Evolutionary conservation across 1,284 basidiomycete species (phyloP).

Genomic region (Papiliotrema terrestris): DNA sequence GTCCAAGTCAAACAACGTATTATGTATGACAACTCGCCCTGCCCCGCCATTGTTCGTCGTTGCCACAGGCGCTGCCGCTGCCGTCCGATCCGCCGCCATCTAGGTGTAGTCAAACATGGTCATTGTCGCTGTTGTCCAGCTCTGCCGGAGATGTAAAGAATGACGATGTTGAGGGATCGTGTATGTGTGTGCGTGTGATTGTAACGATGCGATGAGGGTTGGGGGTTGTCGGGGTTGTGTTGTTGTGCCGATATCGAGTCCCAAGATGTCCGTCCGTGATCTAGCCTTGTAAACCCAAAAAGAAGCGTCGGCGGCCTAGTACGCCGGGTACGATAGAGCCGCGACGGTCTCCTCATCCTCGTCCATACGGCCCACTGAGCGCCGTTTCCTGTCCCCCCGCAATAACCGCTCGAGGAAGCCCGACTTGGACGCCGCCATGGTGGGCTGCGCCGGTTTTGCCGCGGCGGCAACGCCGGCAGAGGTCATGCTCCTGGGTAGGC

Average conservation of each 20-base stretch:
- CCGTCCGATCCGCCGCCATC: no score
- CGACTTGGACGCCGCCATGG: slow-evolving; percentile 16
- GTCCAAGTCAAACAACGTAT: neutral
- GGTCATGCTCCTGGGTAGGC: slow-evolving; percentile 14
- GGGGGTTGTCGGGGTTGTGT: neutral
- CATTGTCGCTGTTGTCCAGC: no score
- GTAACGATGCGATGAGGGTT: no score
- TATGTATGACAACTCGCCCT: no score
- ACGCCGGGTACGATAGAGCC: slow-evolving; percentile 22
- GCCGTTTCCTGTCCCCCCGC: slow-evolving; percentile 23
- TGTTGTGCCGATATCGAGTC: neutral
- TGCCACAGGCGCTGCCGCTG: no score
- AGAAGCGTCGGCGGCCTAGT: neutral
- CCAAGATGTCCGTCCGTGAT: neutral
- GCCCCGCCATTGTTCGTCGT: no score
- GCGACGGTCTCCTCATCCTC: slow-evolving; percentile 33
- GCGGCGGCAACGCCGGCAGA: neutral
- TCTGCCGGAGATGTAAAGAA: neutral
- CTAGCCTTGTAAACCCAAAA: neutral
- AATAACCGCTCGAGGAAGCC: slow-evolving; percentile 32
- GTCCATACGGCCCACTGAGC: slow-evolving; percentile 14
- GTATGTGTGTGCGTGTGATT: no score
- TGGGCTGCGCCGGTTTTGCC: neutral
- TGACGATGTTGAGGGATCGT: neutral
- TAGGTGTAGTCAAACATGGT: no score